A percentile compares a stretch with the other conserved stretches of the same genome.
Evolutionary conservation across 176 grass and related monocot genomes (phyloP).

Genomic region (Oryza punctata): DNA sequence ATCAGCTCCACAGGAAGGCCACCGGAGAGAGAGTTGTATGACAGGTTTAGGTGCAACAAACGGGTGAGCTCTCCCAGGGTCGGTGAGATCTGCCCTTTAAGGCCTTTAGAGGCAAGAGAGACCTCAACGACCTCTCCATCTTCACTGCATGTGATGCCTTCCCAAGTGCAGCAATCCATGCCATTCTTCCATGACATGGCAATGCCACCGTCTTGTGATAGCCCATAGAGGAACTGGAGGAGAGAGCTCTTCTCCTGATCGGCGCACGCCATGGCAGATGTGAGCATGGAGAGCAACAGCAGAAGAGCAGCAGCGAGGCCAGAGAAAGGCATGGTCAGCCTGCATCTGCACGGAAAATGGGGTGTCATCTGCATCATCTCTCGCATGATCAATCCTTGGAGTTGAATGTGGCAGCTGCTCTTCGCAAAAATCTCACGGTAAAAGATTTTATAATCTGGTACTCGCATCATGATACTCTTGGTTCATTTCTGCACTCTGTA

Average conservation of each 20-base stretch:
- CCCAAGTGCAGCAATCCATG: constrained; percentile 45
- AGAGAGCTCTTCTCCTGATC: constrained; percentile 18
- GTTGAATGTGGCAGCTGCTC: too few relatives aligned
- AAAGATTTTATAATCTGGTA: too few relatives aligned
- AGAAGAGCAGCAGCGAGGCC: too few relatives aligned
- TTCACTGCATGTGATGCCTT: constrained; percentile 35
- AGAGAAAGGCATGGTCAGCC: too few relatives aligned
- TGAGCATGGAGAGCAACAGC: too few relatives aligned
- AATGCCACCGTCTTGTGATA: neutral
- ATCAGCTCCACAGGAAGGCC: neutral
- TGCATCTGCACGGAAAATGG: too few relatives aligned
- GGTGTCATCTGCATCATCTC: too few relatives aligned
- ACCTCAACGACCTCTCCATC: neutral
- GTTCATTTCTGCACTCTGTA: too few relatives aligned
- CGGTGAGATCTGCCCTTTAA: constrained; percentile 36
- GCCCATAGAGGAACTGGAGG: constrained; percentile 6
- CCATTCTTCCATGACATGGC: constrained; percentile 24
- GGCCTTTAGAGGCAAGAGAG: constrained; percentile 17
- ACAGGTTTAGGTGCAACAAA: constrained; percentile 42
- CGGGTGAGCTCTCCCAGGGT: constrained; percentile 23
- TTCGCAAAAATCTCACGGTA: too few relatives aligned
- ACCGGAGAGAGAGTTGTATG: constrained; percentile 38
- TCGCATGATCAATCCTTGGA: too few relatives aligned
- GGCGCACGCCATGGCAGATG: too few relatives aligned
- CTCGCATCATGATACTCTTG: too few relatives aligned